A percentile compares a stretch with the other conserved stretches of the same genome.
Evolutionary conservation across 2,329 filamentous ascomycete species (phyloP).

Genomic region (Cladosporium oxysporum): DNA sequence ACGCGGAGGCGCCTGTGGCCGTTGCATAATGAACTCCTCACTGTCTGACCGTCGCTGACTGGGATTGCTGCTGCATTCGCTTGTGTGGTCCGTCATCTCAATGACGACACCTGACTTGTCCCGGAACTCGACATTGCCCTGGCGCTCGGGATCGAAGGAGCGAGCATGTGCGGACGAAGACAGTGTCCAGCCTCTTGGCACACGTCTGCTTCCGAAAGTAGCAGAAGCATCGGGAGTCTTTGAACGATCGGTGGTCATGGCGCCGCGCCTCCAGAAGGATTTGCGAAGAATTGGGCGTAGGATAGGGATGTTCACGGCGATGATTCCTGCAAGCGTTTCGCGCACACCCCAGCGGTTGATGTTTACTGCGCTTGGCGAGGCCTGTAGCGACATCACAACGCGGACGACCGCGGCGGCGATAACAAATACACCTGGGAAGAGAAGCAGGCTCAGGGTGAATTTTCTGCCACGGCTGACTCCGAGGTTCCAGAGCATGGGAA

Average conservation of each 20-base stretch:
- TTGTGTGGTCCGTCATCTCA: conserved; percentile 1
- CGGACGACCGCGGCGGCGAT: conserved; percentile 40
- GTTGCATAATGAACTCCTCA: conserved; percentile 7
- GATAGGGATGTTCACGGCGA: conserved; percentile 41
- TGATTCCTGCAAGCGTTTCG: conserved; percentile 41
- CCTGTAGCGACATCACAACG: conserved; percentile 35
- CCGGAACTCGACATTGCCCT: not conserved
- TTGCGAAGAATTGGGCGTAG: conserved; percentile 34
- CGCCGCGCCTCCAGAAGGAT: conserved; percentile 34
- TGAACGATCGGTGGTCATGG: not conserved
- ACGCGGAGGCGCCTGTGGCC: not conserved
- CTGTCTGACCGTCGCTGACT: not conserved
- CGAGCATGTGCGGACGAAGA: not conserved
- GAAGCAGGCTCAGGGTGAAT: conserved; percentile 36
- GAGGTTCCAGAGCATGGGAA: conserved; percentile 40
- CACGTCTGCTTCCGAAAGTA: not conserved
- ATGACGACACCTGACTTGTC: not conserved
- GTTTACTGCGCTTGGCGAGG: conserved; percentile 34
- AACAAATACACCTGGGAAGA: conserved; percentile 41
- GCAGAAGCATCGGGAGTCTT: not conserved
- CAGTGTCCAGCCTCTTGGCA: not conserved
- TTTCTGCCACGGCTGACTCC: conserved; percentile 37
- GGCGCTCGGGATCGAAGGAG: not conserved
- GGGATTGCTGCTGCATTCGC: not conserved
- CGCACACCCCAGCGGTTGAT: conserved; percentile 43